Conservation (phyloP, 352 stramenopile species). For the Globisporangium perplexum region DNA sequence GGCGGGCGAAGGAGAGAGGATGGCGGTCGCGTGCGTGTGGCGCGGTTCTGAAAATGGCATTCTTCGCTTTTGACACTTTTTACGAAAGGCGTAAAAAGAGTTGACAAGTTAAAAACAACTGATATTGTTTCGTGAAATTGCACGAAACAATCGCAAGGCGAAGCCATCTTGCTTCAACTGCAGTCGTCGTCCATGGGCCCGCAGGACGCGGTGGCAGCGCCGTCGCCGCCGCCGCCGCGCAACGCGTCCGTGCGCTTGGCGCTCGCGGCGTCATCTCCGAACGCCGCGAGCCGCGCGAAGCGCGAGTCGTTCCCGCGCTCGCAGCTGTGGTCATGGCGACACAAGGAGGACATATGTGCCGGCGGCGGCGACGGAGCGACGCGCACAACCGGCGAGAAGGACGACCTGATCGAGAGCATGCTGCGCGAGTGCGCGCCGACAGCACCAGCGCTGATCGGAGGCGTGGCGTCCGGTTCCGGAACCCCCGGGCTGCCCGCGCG, state of each 20-base stretch:
- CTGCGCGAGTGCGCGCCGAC: slow-evolving; percentile 39
- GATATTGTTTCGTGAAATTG: too few species aligned
- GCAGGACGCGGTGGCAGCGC: neutral
- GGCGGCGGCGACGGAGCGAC: neutral
- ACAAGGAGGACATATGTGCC: too few species aligned
- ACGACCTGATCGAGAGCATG: slow-evolving; percentile 52
- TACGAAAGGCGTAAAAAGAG: too few species aligned
- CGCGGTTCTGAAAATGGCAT: slow-evolving; percentile 1
- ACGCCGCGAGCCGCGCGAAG: slow-evolving; percentile 11
- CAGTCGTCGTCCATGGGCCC: too few species aligned
- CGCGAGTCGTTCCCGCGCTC: slow-evolving; percentile 47
- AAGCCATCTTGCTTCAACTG: too few species aligned
- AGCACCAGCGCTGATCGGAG: slow-evolving; percentile 5
- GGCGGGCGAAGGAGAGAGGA: neutral
- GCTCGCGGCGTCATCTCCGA: slow-evolving; percentile 5
- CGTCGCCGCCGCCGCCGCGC: slow-evolving; percentile 3
- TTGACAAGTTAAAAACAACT: too few species aligned
- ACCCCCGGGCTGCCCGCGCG: slow-evolving; percentile 1
- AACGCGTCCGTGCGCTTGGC: neutral
- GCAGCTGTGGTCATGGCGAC: slow-evolving; percentile 53
- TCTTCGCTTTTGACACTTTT: too few species aligned
- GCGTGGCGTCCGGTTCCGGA: slow-evolving; percentile 5
- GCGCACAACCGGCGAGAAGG: slow-evolving; percentile 6
- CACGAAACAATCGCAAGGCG: too few species aligned
- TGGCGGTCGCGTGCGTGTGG: neutral